A percentile compares a stretch with the other conserved stretches of the same genome.
phyloP scores from a whole-genome alignment of 1,139 yeast species.

The Candida tetrigidarum region DNA sequence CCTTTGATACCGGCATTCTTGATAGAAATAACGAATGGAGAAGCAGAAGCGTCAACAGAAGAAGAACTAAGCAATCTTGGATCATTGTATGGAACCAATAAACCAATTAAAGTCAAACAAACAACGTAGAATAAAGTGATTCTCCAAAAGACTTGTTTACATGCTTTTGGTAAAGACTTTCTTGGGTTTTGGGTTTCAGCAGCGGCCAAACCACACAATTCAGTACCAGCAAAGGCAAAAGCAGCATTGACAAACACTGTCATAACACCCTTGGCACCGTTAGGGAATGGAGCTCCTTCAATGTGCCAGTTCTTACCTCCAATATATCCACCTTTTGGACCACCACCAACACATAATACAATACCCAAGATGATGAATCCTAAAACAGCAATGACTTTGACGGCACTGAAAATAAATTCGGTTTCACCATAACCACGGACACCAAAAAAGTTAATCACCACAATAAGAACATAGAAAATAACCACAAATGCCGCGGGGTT shows the following conservation, averaged over 20 bases:
- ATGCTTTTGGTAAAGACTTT: slow-evolving; percentile 46
- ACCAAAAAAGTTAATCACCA: slow-evolving; percentile 37
- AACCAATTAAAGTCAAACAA: slow-evolving; percentile 47
- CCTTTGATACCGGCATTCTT: slow-evolving; percentile 46
- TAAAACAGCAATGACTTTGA: slow-evolving; percentile 35
- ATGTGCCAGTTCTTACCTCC: slow-evolving; percentile 63
- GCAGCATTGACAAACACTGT: slow-evolving; percentile 52
- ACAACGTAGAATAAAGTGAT: slow-evolving; percentile 48
- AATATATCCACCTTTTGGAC: slow-evolving; percentile 50
- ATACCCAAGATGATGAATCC: slow-evolving; percentile 75
- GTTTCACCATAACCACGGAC: slow-evolving; percentile 43
- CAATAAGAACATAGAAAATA: slow-evolving; percentile 33
- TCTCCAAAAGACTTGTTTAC: slow-evolving; percentile 53
- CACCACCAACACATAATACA: slow-evolving; percentile 69
- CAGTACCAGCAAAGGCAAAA: slow-evolving; percentile 53
- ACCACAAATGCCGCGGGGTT: slow-evolving; percentile 37
- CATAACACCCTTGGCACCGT: slow-evolving; percentile 61
- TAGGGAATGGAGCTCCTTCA: slow-evolving; percentile 65
- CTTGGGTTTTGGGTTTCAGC: slow-evolving; percentile 48
- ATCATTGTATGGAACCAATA: slow-evolving; percentile 46
- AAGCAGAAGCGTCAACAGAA: slow-evolving; percentile 48
- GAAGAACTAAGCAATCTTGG: slow-evolving; percentile 33
- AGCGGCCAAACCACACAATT: slow-evolving; percentile 49
- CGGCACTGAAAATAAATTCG: slow-evolving; percentile 32
- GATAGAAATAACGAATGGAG: slow-evolving; percentile 53